Base-by-base conservation (phyloP, 2,329 filamentous ascomycete genomes). In the Fusarium multiceps region DNA sequence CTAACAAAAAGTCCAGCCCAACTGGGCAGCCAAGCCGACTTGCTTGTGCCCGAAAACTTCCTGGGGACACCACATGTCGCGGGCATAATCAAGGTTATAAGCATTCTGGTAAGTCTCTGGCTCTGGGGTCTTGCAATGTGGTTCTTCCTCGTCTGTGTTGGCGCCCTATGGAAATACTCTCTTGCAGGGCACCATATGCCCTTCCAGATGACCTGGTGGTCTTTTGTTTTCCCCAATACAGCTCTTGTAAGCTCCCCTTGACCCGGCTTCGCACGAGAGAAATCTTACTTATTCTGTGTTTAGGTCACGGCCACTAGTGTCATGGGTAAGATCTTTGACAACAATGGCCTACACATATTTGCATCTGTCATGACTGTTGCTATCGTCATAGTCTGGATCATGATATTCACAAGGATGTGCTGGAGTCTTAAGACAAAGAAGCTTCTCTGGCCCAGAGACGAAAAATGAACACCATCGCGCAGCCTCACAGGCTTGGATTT, bases 121-220 rank as follows among this genome's bases (percentile, higher is more conserved):
- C 84, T 96, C 6, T 96, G 92, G 91, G 93, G 89, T 0, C 81
- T 96, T n/a, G 90, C 92, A 27, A 80, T 93, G 28, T 96, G 93
- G 90, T 96, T 95, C 82, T 95, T 95, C 78, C 82, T 95, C 60
- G 89, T 96, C 13, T 91, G 89, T 2, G 86, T 92, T n/a, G 90
- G 92, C 4, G 92, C 92, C 3, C 87, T 95, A 63, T 91, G 87
- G 85, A 91, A 89, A 30, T 90, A 91, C 53, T 83, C 90, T 21
- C 82, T 84, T 0, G 78, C 81, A 4, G 82, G 86, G 13, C 85
- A 86, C 40, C 86, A 84, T 62, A 88, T 94, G 82, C 86, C 89
- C 6, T 96, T 94, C 74, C 90, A 92, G 20, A 94, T 96, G 92
- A 93, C 90, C 3, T 97, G 92, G 90, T 96, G 91, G 80, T 92